Evolutionary conservation across 1,284 basidiomycete species (phyloP), one percentile per base, ranked within the genome.

Genomic region (Ceratobasidium papillatum): DNA sequence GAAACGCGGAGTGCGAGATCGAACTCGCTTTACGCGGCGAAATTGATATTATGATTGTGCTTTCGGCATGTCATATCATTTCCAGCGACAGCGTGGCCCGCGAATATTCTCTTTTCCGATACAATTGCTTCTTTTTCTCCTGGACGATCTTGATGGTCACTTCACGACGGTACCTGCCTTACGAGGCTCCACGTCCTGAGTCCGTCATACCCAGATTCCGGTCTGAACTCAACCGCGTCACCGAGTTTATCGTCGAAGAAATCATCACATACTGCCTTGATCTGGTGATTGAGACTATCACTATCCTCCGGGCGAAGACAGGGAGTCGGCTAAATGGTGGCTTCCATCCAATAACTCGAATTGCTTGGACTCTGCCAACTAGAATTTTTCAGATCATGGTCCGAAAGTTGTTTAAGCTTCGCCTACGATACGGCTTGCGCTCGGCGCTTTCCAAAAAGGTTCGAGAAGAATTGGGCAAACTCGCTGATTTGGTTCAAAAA

Each of bases 121-220:
- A 68, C 36, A 68, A 68, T 32, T 68, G 64, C 49, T 68, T 51
- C 32, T 65, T 65, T 27, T 65, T 64, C n/a, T 64, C 62, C 17
- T 64, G 62, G 62, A 64, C 62, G 4, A 34, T 66, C 27, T 25
- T 66, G 27, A 68, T 54, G 47, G 22, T 68, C 11, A 49, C 54
- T 1, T 36, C 49, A 11, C 47, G 64, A 12, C 51, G 36, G 7
- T 25, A 47, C n/a, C 64, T 68, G 17, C 64, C 64, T n/a, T 65
- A 45, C 45, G n/a, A 22, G 12, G 3, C 51, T n/a, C 63, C 63
- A 2, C 5, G 2, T 11, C 3, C 3, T 3, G n/a, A 34, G 9
- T 41, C 32, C 19, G 11, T 59, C 14, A 2, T 59, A 14, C 11
- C 5, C 14, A 27, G 30, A 19, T 14, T 41, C 36, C 17, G n/a